These are phyloP conservation scores for Candida ulmi DNA, from an alignment of 805 yeast species.

Conservation along the genomic window DNA sequence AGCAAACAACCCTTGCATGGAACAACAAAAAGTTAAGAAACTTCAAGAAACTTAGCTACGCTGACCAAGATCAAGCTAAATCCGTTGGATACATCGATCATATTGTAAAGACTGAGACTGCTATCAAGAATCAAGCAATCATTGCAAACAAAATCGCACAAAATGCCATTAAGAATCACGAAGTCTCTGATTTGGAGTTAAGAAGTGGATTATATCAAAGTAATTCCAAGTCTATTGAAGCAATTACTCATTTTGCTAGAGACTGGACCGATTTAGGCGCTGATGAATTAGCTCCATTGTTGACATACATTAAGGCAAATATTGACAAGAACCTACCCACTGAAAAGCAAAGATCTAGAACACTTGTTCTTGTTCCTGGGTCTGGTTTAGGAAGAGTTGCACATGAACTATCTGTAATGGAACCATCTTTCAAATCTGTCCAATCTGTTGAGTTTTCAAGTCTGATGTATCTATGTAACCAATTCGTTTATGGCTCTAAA, in stretches of 20 bases:
- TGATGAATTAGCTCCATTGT: conserved; percentile 47
- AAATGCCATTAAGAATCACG: conserved; percentile 27
- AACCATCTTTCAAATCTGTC: conserved; percentile 40
- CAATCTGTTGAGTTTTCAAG: conserved; percentile 75
- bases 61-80: conserved; percentile 51
- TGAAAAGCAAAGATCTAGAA: conserved; percentile 25
- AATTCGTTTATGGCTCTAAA: conserved; percentile 38
- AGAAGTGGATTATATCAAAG: conserved; percentile 21
- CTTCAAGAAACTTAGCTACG: conserved; percentile 43
- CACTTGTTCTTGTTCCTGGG: conserved; percentile 74
- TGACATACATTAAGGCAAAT: conserved; percentile 43
- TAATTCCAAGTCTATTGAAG: conserved; percentile 52
- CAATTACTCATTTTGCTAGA: conserved; percentile 68
- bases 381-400: conserved; percentile 81
- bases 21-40: conserved; percentile 40
- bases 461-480: conserved; percentile 67
- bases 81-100: conserved; percentile 51
- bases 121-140: conserved; percentile 41
- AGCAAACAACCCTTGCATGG: conserved; percentile 32
- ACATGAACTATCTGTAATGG: conserved; percentile 43
- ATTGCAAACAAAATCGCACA: conserved; percentile 42
- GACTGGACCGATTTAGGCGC: conserved; percentile 63
- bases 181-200: conserved; percentile 40
- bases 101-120: conserved; percentile 41
- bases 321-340: conserved; percentile 27